A percentile compares a stretch with the other conserved stretches of the same genome.
These are phyloP conservation scores for Hypholoma fasciculare DNA, from an alignment of 768 basidiomycete species.

Conservation along the genomic window DNA sequence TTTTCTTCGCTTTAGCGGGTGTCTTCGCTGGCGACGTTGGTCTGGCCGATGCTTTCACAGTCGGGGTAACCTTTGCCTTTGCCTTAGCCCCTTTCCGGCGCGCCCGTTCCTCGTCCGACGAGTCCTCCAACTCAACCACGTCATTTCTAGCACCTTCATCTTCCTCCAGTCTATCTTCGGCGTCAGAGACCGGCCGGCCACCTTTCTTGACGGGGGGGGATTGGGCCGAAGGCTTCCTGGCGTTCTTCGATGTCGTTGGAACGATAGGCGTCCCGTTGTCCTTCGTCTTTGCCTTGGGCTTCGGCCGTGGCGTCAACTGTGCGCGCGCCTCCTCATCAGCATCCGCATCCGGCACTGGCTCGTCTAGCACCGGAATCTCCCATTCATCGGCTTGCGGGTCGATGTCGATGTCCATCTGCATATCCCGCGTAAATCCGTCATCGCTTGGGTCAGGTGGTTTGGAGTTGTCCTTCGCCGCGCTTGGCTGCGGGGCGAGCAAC, in stretches of 20 bases:
- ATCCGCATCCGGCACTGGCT: background rate
- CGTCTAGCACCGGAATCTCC: constrained; percentile 7
- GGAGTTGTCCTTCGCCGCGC: background rate
- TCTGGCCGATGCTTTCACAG: background rate
- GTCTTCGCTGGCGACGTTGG: no score
- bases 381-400: constrained; percentile 6
- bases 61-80: background rate
- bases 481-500: background rate
- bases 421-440: background rate
- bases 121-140: background rate
- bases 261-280: background rate
- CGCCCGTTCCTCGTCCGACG: background rate
- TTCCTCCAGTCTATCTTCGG: background rate
- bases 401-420: background rate
- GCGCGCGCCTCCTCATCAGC: background rate
- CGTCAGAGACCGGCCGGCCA: background rate
- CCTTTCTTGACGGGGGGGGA: background rate
- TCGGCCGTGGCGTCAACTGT: background rate
- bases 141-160: background rate
- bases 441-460: background rate
- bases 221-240: background rate
- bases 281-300: background rate
- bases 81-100: background rate
- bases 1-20: background rate
- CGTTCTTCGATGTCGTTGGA: background rate